These are phyloP conservation scores for Asparagopsis taxiformis DNA, from an alignment of 31 red algal species.

Conservation along the genomic window DNA sequence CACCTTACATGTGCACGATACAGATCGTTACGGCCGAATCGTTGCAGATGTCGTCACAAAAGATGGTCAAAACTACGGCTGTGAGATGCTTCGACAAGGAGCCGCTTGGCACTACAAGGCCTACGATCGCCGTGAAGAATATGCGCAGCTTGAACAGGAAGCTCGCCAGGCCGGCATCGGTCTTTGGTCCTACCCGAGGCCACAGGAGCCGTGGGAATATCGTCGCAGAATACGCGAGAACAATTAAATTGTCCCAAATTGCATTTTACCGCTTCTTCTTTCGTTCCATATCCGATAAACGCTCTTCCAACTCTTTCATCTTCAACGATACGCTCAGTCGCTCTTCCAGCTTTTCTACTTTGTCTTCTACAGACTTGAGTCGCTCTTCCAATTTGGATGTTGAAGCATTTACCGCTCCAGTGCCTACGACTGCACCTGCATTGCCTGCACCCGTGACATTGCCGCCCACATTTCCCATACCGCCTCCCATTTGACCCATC, in stretches of 20 bases:
- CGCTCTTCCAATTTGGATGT: constrained; percentile 58
- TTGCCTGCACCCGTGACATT: neutral
- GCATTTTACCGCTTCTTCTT: constrained; percentile 29
- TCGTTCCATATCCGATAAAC: constrained; percentile 52
- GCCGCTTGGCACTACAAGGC: constrained; percentile 79
- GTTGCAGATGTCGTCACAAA: constrained; percentile 68
- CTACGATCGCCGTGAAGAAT: constrained; percentile 56
- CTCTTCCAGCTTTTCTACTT: constrained; percentile 67
- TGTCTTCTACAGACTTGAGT: constrained; percentile 57
- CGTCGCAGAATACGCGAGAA: constrained; percentile 38
- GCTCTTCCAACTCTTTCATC: constrained; percentile 77
- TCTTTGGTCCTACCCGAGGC: constrained; percentile 38
- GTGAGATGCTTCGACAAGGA: constrained; percentile 48
- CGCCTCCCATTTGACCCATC: constrained; percentile 1
- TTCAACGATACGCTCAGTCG: constrained; percentile 50
- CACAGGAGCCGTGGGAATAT: constrained; percentile 71
- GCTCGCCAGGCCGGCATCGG: constrained; percentile 33
- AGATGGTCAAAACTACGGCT: constrained; percentile 34
- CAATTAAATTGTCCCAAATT: constrained; percentile 8
- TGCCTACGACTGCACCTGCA: constrained; percentile 1
- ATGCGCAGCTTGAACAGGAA: constrained; percentile 41
- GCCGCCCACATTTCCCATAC: neutral
- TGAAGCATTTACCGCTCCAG: constrained; percentile 10
- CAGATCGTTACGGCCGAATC: constrained; percentile 65
- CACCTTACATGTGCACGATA: constrained; percentile 45